phyloP scores from a whole-genome alignment of 2,329 filamentous ascomycete species.

The Fusarium caatingaense region DNA sequence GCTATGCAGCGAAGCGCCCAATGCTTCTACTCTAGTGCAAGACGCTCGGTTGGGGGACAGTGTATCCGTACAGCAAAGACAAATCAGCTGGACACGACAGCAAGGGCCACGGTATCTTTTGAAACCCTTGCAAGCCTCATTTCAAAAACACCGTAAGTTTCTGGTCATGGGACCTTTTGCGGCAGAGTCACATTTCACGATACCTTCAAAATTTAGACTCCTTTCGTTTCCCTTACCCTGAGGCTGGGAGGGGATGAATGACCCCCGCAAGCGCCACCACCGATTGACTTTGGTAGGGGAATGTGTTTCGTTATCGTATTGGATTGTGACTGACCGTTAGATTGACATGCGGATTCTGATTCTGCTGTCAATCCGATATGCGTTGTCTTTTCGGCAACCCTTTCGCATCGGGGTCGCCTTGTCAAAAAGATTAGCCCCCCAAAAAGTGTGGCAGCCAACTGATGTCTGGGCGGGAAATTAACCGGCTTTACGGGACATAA shows the following conservation, averaged over 20 bases:
- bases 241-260: background rate
- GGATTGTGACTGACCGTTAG: background rate
- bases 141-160: constrained; percentile 15
- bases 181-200: constrained; percentile 32
- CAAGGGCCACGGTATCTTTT: background rate
- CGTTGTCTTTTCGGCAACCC: background rate
- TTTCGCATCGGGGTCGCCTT: background rate
- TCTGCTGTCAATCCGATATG: background rate
- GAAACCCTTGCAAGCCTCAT: background rate
- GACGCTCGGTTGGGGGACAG: constrained; percentile 12
- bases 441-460: background rate
- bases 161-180: constrained; percentile 32
- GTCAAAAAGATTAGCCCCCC: constrained; percentile 3
- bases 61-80: background rate
- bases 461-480: background rate
- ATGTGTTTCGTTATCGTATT: background rate
- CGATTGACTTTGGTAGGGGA: background rate
- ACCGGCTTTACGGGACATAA: background rate
- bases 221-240: background rate
- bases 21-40: background rate
- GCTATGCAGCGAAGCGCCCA: background rate
- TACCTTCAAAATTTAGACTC: constrained; percentile 14
- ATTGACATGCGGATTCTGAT: background rate
- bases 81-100: constrained; percentile 25
- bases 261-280: background rate